These are phyloP conservation scores for Ricinus communis DNA, from an alignment of 345 rosid genomes.

Conservation along the genomic window DNA sequence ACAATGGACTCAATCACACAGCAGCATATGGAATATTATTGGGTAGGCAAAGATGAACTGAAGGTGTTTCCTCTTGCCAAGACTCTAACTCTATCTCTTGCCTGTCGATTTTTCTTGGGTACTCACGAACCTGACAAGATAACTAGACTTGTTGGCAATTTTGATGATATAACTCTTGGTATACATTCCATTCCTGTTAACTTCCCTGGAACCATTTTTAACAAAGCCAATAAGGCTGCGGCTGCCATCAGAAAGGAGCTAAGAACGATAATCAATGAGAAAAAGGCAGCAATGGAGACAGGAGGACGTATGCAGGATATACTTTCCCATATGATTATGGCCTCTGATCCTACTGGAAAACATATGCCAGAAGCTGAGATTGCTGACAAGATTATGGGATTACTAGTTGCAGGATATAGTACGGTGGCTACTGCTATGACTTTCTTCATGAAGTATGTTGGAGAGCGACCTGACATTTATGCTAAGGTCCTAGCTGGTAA, in stretches of 20 bases:
- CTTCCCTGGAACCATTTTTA: slow-evolving; percentile 42
- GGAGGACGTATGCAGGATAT: slow-evolving; percentile 36
- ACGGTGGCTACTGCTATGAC: slow-evolving; percentile 55
- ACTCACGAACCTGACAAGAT: slow-evolving; percentile 41
- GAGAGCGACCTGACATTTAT: slow-evolving; percentile 48
- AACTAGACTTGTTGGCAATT: slow-evolving; percentile 36
- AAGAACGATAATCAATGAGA: slow-evolving; percentile 29
- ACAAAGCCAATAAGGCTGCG: slow-evolving; percentile 39
- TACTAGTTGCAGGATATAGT: slow-evolving; percentile 54
- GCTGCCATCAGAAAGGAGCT: slow-evolving; percentile 39
- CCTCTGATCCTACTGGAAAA: slow-evolving; percentile 37
- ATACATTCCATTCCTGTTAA: slow-evolving; percentile 45
- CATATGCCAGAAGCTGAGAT: slow-evolving; percentile 50
- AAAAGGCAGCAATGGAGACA: slow-evolving; percentile 34
- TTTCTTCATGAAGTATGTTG: slow-evolving; percentile 57
- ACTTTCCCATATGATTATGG: slow-evolving; percentile 37
- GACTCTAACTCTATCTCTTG: slow-evolving; percentile 45
- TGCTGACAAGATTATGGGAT: slow-evolving; percentile 50
- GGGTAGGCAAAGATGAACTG: slow-evolving; percentile 42
- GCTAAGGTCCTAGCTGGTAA: slow-evolving; percentile 39
- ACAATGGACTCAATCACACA: slow-evolving; percentile 49
- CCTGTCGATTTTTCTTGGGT: slow-evolving; percentile 53
- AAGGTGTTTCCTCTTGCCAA: slow-evolving; percentile 37
- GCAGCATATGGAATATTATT: slow-evolving; percentile 34
- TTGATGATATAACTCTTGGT: slow-evolving; percentile 44